Base-by-base conservation (phyloP, 2,329 filamentous ascomycete species). In the Colletotrichum acutatum region DNA sequence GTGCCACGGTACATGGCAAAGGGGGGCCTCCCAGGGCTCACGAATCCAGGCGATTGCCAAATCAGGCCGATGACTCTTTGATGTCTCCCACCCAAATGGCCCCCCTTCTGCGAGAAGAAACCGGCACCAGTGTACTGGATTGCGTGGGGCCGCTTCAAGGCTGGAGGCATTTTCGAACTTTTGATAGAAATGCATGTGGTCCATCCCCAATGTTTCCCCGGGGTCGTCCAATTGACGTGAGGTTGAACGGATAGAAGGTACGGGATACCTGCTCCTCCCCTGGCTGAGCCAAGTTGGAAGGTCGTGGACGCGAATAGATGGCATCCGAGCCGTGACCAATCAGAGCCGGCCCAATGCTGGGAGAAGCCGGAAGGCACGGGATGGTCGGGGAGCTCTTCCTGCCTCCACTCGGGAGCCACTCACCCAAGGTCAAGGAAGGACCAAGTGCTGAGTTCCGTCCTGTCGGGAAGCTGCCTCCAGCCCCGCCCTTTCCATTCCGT, bases 31-130 rank as follows among this genome's bases (percentile, higher is more conserved):
- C 66, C 66, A 61, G 46, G 26, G 46, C 53, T 32, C 22, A 24
- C 12, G 28, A 30, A 28, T 30, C 56, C 46, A 66, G 60, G 30
- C 49, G 22, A 49, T 32, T 58, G 46, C 71, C 66, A 73, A 71
- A 57, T 64, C 56, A 53, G 60, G 66, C n/a, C 42, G 71, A 73
- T 73, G 71, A 73, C 71, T 73, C 71, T 24, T 59, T 22, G 59
- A 69, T 66, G 66, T 24, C 57, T 72, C 8, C 37, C 37, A 11
- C 30, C 24, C 19, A 67, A 67, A 26, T 52, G 26, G 24, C 30
- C 52, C 66, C 66, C 56, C 12, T 26, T 32, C 42, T 59, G 71
- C 71, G 71, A 74, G 71, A 72, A 74, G 62, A 74, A 74, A 72
- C 62, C 68, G 71, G 71, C 71, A 67, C 71, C 71, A 67, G 9